Percentiles rank a stretch among this genome's conserved stretches.
Conservation (phyloP, 2,329 filamentous ascomycete species). For the Colletotrichum sp. region DNA sequence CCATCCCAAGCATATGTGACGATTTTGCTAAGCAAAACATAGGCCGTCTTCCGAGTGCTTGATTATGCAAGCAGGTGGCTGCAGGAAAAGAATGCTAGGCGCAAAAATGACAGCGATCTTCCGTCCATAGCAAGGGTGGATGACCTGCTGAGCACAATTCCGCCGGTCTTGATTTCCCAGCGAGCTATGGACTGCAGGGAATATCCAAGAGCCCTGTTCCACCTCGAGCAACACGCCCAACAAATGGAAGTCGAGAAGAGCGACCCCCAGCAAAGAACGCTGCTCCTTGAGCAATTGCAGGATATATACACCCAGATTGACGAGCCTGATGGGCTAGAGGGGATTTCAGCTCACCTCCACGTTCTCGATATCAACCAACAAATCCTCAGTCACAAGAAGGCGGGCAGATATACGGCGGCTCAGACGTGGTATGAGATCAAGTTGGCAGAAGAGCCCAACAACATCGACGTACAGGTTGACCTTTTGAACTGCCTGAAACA, state of each 20-base stretch:
- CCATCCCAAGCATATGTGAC: not conserved
- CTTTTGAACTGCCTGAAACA: conserved; percentile 89
- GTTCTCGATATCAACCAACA: conserved; percentile 93
- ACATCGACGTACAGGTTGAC: conserved; percentile 80
- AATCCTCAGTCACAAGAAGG: conserved; percentile 89
- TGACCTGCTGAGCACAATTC: conserved; percentile 65
- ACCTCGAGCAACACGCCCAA: conserved; percentile 88
- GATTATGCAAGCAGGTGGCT: conserved; percentile 94
- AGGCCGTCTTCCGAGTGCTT: conserved; percentile 88
- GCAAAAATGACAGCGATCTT: conserved; percentile 43
- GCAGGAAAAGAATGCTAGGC: conserved; percentile 68
- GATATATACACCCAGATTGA: conserved; percentile 98
- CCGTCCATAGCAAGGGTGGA: conserved; percentile 54
- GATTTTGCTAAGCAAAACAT: not conserved
- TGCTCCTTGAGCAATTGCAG: conserved; percentile 79
- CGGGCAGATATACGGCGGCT: conserved; percentile 90
- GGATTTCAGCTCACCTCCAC: conserved; percentile 86
- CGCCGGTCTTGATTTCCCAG: conserved; percentile 75
- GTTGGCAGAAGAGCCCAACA: conserved; percentile 77
- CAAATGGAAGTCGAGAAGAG: conserved; percentile 50
- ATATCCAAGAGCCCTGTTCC: conserved; percentile 89
- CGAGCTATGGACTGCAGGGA: conserved; percentile 94
- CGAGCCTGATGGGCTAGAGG: conserved; percentile 94
- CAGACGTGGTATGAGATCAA: conserved; percentile 98
- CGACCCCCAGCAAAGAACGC: conserved; percentile 59